These are phyloP conservation scores for Penicillium ochrochloron DNA, from an alignment of 495 filamentous ascomycete species.

Conservation along the genomic window DNA sequence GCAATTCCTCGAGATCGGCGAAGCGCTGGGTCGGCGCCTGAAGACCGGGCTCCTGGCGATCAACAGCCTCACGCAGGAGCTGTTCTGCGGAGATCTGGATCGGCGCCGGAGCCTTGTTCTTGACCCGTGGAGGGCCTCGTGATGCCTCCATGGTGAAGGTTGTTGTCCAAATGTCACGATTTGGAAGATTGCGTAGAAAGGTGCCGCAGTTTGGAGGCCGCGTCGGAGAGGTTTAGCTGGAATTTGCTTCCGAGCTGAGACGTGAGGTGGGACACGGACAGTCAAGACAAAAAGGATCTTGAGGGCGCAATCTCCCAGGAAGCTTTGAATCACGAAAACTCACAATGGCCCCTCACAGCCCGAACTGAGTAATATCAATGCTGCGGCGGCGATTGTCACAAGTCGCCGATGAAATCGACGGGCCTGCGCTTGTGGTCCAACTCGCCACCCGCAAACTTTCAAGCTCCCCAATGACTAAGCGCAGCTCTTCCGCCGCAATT, in stretches of 20 bases:
- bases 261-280: neutral
- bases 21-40: slow-evolving; percentile 94
- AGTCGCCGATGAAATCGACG: slow-evolving; percentile 22
- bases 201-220: neutral
- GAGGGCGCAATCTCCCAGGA: neutral
- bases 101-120: slow-evolving; percentile 93
- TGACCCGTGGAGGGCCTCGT: slow-evolving; percentile 93
- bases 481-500: slow-evolving; percentile 14
- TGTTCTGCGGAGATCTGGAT: slow-evolving; percentile 95
- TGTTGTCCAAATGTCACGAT: neutral
- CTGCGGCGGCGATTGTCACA: slow-evolving; percentile 5
- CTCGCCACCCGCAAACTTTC: slow-evolving; percentile 22
- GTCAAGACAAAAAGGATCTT: neutral
- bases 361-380: slow-evolving; percentile 7
- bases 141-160: slow-evolving; percentile 78
- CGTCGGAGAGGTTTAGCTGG: neutral
- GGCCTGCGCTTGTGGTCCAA: slow-evolving; percentile 21
- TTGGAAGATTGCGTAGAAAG: neutral
- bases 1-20: slow-evolving; percentile 94
- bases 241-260: slow-evolving; percentile 10
- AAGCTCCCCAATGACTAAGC: slow-evolving; percentile 27
- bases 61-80: slow-evolving; percentile 95
- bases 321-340: neutral
- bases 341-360: slow-evolving; percentile 6
- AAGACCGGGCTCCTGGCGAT: slow-evolving; percentile 87